These are phyloP conservation scores for Nitzschia inconspicua DNA, from an alignment of 108 stramenopile species.

Conservation along the genomic window DNA sequence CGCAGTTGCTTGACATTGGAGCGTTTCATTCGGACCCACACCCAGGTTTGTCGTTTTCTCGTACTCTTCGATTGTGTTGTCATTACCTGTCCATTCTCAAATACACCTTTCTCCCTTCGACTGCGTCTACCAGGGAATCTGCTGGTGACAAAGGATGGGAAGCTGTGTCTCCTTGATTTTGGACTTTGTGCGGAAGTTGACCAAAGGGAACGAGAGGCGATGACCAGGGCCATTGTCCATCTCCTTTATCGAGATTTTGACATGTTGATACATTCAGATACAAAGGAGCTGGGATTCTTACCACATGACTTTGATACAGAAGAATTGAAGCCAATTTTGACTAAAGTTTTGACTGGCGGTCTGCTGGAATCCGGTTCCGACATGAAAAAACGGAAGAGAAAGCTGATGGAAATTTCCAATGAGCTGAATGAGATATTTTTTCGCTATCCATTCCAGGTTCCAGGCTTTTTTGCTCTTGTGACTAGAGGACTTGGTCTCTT, in stretches of 20 bases:
- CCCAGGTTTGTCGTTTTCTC: conserved; percentile 23
- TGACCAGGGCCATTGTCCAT: conserved; percentile 86
- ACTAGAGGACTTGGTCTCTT: conserved; percentile 85
- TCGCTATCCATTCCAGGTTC: conserved; percentile 82
- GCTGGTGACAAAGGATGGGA: conserved; percentile 53
- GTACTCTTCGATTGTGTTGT: not conserved
- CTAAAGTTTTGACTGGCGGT: conserved; percentile 69
- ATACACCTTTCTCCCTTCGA: not conserved
- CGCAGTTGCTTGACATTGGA: conserved; percentile 84
- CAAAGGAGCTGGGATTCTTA: conserved; percentile 82
- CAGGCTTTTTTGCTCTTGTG: conserved; percentile 90
- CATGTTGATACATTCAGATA: conserved; percentile 62
- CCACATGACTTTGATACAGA: conserved; percentile 77
- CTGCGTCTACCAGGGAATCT: conserved; percentile 45
- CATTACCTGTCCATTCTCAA: conserved; percentile 2
- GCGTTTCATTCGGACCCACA: conserved; percentile 85
- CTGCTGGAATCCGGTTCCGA: conserved; percentile 76
- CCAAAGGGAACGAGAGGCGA: conserved; percentile 41
- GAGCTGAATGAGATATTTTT: conserved; percentile 92
- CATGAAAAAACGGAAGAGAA: conserved; percentile 63
- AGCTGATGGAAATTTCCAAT: conserved; percentile 78
- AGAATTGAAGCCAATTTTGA: conserved; percentile 69
- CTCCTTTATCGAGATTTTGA: conserved; percentile 81
- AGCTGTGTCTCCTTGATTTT: conserved; percentile 80
- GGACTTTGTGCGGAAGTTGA: conserved; percentile 80